Evolutionary conservation across 495 filamentous ascomycete genomes (phyloP).

Genomic region (Penicillium silybi): DNA sequence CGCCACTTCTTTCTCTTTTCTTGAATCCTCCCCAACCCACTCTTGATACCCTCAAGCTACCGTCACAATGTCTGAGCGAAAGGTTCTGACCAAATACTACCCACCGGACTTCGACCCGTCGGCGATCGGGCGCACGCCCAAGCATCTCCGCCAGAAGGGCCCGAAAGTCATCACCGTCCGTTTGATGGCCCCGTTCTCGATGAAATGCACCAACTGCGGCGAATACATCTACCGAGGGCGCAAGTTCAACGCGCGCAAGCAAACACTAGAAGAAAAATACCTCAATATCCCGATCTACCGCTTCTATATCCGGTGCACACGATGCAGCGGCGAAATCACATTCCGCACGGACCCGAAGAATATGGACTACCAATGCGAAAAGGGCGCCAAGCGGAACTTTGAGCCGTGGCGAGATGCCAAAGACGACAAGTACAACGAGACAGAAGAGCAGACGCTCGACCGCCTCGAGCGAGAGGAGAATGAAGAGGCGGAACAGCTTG

Average conservation of each 20-base stretch:
- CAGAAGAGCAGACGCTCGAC: constrained; percentile 84
- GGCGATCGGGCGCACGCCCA: constrained; percentile 70
- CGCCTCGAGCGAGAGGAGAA: constrained; percentile 71
- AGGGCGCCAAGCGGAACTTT: constrained; percentile 86
- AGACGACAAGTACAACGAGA: constrained; percentile 57
- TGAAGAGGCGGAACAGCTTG: constrained; percentile 51
- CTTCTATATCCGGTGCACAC: constrained; percentile 93
- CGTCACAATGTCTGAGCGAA: constrained; percentile 82
- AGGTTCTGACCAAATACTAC: constrained; percentile 83
- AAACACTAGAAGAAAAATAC: constrained; percentile 90
- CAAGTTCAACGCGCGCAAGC: constrained; percentile 96
- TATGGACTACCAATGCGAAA: constrained; percentile 86
- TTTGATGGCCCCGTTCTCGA: constrained; percentile 95
- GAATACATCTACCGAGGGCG: constrained; percentile 97
- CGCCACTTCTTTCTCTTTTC: background rate
- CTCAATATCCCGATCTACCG: constrained; percentile 83
- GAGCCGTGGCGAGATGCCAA: constrained; percentile 74
- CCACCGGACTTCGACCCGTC: constrained; percentile 97
- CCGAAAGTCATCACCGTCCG: constrained; percentile 85
- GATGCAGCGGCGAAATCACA: constrained; percentile 85
- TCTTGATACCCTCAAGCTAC: background rate
- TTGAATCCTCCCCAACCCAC: background rate
- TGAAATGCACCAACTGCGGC: constrained; percentile 87
- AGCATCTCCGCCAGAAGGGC: constrained; percentile 53
- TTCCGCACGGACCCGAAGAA: constrained; percentile 95